Evolutionary conservation across 805 yeast genomes (phyloP).

Genomic region (Candida manassasensis): DNA sequence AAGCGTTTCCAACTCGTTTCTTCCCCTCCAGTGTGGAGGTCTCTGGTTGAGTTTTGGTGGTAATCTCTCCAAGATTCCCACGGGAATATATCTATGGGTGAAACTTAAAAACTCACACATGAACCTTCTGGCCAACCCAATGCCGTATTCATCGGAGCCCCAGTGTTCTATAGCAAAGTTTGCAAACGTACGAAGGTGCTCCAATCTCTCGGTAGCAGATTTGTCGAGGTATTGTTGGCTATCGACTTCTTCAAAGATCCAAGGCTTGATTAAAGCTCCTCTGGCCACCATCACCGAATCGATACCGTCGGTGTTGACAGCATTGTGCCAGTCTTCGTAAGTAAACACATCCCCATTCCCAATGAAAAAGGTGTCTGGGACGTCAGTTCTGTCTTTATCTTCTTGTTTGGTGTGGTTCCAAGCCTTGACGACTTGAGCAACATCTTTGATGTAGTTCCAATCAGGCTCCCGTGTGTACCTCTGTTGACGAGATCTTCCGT

Average conservation of each 20-base stretch:
- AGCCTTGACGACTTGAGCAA: constrained; percentile 63
- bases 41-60: constrained; percentile 91
- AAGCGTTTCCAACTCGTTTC: constrained; percentile 88
- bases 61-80: constrained; percentile 81
- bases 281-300: constrained; percentile 97
- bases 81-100: constrained; percentile 90
- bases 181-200: constrained; percentile 63
- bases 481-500: constrained; percentile 96
- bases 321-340: constrained; percentile 82
- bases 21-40: constrained; percentile 89
- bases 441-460: constrained; percentile 82
- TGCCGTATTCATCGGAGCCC: constrained; percentile 96
- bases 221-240: constrained; percentile 87
- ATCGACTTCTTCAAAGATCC: constrained; percentile 97
- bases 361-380: constrained; percentile 69
- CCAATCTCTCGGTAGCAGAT: constrained; percentile 83
- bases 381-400: constrained; percentile 53
- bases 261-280: constrained; percentile 96
- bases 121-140: constrained; percentile 80
- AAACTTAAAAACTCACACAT: constrained; percentile 93
- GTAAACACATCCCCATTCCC: constrained; percentile 95
- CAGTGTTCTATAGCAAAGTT: constrained; percentile 88
- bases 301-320: constrained; percentile 58
- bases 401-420: constrained; percentile 53
- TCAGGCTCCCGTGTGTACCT: constrained; percentile 87